Base-by-base conservation (phyloP, 768 basidiomycete genomes). In the Mycena epipterygia region DNA sequence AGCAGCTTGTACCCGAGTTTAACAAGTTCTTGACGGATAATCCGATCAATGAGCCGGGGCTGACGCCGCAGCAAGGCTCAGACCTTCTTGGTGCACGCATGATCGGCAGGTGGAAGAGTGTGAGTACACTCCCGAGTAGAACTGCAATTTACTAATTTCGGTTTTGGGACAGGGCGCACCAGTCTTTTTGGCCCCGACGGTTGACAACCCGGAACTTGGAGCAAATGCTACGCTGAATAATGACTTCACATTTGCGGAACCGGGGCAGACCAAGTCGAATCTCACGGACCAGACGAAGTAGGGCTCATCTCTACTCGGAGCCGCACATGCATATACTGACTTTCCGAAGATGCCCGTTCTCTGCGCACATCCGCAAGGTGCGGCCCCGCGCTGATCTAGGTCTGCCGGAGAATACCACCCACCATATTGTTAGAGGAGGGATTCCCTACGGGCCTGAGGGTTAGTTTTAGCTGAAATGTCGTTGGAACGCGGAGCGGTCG, bases 381-480 rank as follows among this genome's bases (percentile, higher is more conserved):
- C 67, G 60, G 30, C 80, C 78, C 14, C 80, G 80, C 7, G 76
- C 76, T 37, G 72, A 75, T 65, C 71, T 53, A 8, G 73, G 62
- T 0, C 12, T 49, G 19, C 75, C 75, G 12, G 69, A 76, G 74
- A 46, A 41, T 41, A 67, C 33, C 32, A 27, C 3, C 5, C 74
- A 73, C 48, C 74, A 76, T 57, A 78, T 83, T 35, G 73, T 82
- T 7, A 79, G 81, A 23, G 71, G 75, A 12, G 80, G 81, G 25
- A 81, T 81, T 71, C 82, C 82, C 7, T 84, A 82, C 57, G 83
- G 83, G 3, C 69, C 69, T 2, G 73, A 74, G 63, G 72, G 74
- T 72, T 7, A 14, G 42, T 59, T 29, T 7, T 39, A 27, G 14
- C 23, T 3, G 7, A 16, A 23, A 6, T 8, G 11, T 12, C n/a